Base-by-base conservation (phyloP, 768 basidiomycete genomes). In the Trametes meyenii region DNA sequence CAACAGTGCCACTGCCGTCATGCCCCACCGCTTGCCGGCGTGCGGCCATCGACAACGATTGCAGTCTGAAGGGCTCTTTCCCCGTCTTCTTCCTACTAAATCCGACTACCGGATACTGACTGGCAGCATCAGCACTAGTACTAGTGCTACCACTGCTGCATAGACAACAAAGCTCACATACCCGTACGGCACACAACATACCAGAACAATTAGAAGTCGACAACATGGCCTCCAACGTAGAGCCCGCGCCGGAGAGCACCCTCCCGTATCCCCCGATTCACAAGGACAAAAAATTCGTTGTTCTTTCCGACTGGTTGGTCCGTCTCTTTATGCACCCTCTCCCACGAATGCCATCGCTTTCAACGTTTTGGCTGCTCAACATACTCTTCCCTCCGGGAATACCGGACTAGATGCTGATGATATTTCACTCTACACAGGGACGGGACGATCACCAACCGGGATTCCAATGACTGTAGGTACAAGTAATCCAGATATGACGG, bases 381-480 rank as follows among this genome's bases (percentile, higher is more conserved):
- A 33, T 33, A 33, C 29, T 35, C 29, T 16, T 16, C 26, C 38
- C 35, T 43, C 5, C 4, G 17, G 29, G 29, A 23, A 1, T 17
- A 17, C 33, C 21, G 26, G 16, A 11, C 48, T 5, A 17, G 29
- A 63, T 55, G 55, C 58, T 54, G 21, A 38, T 36, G 50, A 24
- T 42, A 40, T 19, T 58, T 29, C 19, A 13, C 8, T 11, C 19
- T 8, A 5, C 35, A 24, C 72, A 92, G 91, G 92, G 91, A 94
- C 77, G 91, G 91, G 68, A 98, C 95, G 14, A 96, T 98, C 76
- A 96, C 95, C 3, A 94, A 84, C 42, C 85, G 83, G 69, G 95
- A 98, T 72, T 94, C 92, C 7, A 98, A 98, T 73, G 95, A 97
- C 69, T 94, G 90, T 94, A 71, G 63, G 86, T 68, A 13, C 29